These are phyloP conservation scores for Dimargaris cristalligena DNA, from an alignment of 192 early-diverging fungal species.

Conservation along the genomic window DNA sequence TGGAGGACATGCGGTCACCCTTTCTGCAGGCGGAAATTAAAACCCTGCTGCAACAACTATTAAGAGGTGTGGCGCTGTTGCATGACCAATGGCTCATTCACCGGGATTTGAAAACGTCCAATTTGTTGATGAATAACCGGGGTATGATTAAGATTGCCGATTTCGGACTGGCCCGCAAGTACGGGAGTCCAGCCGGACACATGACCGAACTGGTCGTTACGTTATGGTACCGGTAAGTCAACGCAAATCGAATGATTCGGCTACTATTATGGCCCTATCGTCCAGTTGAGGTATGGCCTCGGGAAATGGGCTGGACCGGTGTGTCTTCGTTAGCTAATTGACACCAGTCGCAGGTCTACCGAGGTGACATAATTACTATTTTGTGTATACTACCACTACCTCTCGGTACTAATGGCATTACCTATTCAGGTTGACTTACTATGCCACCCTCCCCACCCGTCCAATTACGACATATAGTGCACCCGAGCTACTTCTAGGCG, in stretches of 20 bases:
- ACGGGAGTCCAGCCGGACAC: constrained; percentile 40
- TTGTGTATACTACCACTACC: too few species aligned
- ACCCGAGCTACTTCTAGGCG: constrained; percentile 8
- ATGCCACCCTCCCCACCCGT: too few species aligned
- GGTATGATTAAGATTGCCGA: constrained; percentile 50
- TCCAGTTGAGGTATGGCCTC: too few species aligned
- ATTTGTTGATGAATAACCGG: constrained; percentile 38
- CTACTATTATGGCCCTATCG: too few species aligned
- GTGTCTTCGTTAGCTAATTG: too few species aligned
- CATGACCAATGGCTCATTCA: constrained; percentile 56
- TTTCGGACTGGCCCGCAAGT: constrained; percentile 47
- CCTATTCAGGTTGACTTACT: too few species aligned
- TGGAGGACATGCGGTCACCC: constrained; percentile 62
- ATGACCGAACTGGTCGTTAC: constrained; percentile 53
- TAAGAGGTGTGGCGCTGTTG: constrained; percentile 39
- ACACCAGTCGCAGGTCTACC: too few species aligned
- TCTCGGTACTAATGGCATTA: too few species aligned
- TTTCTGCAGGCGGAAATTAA: constrained; percentile 81
- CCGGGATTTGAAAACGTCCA: constrained; percentile 49
- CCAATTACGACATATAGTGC: too few species aligned
- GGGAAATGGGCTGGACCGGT: too few species aligned
- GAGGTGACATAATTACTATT: too few species aligned
- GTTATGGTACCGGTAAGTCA: constrained; percentile 44
- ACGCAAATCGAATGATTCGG: too few species aligned
- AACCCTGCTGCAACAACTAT: constrained; percentile 50